Evolutionary conservation across 1,284 basidiomycete species (phyloP), one percentile per base, ranked within the genome.

Genomic region (Macrocybe sp.): DNA sequence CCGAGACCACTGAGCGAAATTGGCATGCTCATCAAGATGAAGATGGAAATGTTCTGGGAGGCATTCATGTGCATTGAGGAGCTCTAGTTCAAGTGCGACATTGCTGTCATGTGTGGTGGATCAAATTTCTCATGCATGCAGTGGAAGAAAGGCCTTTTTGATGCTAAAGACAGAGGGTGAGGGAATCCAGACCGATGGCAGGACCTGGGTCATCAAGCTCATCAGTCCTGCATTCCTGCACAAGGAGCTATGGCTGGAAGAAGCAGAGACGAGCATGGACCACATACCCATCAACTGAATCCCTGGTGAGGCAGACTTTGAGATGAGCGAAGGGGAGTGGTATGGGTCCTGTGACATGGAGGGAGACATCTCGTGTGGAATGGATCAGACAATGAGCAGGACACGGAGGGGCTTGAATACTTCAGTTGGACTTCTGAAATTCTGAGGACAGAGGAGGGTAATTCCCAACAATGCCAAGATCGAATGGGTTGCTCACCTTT

Each of bases 401-500:
- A 60, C 46, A 53, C 54, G 43, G 57, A 51, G 41, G 49, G 32
- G 41, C 51, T 30, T 40, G 28, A 52, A 45, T 39, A 53, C n/a
- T 41, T 41, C 14, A 41, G n/a, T 12, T 53, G 47, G 52, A 14
- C 14, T 14, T 36, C 45, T 55, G 58, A 50, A 31, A 53, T 52
- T 51, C 35, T 37, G 48, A 49, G 52, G 49, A 51, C 38, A 47
- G 41, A 51, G 36, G 41, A 38, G 16, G 42, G 48, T 28, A 14
- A 14, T 14, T 14, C 14, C 14, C 14, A 14, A 14, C 14, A 2
- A 14, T 14, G 14, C 14, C 14, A 16, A 89, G 61, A 68, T 97
- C 92, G 67, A 99, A 99, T 35, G 97, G 97, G 67, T 99, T 99
- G 44, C 77, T 75, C 12, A 85, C 87, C 52, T 77, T 79, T 11